These are phyloP conservation scores for Colletotrichum endophyticum DNA, from an alignment of 2,329 filamentous ascomycete genomes.

Conservation along the genomic window DNA sequence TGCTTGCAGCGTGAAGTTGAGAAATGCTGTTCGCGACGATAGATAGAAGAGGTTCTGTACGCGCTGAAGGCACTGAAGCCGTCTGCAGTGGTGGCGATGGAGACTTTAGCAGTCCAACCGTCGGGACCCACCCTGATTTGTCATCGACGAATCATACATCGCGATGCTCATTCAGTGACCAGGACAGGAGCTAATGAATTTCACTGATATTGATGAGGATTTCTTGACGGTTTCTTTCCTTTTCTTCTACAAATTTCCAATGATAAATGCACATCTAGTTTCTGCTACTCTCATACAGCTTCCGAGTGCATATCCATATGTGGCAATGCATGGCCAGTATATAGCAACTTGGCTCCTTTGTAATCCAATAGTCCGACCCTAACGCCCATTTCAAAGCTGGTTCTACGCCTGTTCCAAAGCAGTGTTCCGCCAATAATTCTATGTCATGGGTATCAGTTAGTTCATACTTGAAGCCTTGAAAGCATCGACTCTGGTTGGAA, in stretches of 20 bases:
- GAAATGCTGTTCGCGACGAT: not conserved
- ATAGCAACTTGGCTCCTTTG: not conserved
- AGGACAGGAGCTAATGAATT: not conserved
- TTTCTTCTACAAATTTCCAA: not conserved
- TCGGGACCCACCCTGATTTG: not conserved
- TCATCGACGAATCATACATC: slow-evolving; percentile 14
- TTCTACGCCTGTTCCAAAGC: not conserved
- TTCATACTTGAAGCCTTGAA: not conserved
- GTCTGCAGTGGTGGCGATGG: not conserved
- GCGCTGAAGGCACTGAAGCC: not conserved
- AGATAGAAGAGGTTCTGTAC: not conserved
- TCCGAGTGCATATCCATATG: not conserved
- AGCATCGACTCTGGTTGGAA: not conserved
- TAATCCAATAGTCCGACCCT: not conserved
- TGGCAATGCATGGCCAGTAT: not conserved
- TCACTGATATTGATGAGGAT: too few species aligned
- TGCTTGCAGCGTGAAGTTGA: not conserved
- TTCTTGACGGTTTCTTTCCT: too few species aligned
- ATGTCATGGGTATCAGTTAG: not conserved
- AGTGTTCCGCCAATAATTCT: not conserved
- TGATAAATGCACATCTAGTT: not conserved
- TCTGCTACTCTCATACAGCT: not conserved
- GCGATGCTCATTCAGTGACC: not conserved
- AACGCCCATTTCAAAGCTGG: not conserved
- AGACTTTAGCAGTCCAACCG: not conserved